Conservation (phyloP, 495 filamentous ascomycete species). For the Amphirosellinia nigrospora region DNA sequence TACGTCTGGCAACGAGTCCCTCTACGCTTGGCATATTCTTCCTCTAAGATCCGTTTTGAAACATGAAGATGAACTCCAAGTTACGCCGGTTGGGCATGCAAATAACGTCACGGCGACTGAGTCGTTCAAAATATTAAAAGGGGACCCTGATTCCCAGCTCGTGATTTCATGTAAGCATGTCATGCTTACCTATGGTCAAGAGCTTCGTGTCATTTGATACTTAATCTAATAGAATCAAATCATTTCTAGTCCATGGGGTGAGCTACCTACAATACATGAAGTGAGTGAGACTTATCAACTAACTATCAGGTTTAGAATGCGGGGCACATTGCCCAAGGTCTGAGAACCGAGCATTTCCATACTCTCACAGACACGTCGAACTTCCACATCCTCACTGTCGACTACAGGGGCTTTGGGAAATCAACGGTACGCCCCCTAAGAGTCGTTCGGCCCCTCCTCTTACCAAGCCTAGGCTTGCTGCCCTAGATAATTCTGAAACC, state of each 20-base stretch:
- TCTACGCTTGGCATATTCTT: conserved; percentile 77
- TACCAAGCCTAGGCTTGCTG: neutral
- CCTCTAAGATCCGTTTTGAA: conserved; percentile 67
- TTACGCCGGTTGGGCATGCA: conserved; percentile 57
- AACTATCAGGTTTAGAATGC: conserved; percentile 49
- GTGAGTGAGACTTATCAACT: conserved; percentile 17
- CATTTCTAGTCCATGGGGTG: conserved; percentile 50
- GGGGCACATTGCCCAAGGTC: conserved; percentile 68
- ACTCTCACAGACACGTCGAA: conserved; percentile 62
- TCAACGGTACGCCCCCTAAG: conserved; percentile 54
- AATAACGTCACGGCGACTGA: conserved; percentile 59
- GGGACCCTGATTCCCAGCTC: conserved; percentile 65
- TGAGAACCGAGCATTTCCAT: conserved; percentile 67
- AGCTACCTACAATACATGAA: conserved; percentile 19
- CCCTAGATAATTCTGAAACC: neutral
- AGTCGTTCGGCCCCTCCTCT: neutral
- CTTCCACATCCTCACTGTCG: conserved; percentile 68
- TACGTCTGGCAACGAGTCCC: conserved; percentile 58
- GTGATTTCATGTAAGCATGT: conserved; percentile 63
- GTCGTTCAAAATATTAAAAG: conserved; percentile 65
- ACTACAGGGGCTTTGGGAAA: conserved; percentile 89
- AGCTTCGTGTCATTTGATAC: neutral
- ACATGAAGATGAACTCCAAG: conserved; percentile 58
- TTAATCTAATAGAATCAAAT: neutral
- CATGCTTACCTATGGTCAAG: neutral